These are phyloP conservation scores for Alternaria ventricosa DNA, from an alignment of 2,329 filamentous ascomycete species.

Conservation along the genomic window DNA sequence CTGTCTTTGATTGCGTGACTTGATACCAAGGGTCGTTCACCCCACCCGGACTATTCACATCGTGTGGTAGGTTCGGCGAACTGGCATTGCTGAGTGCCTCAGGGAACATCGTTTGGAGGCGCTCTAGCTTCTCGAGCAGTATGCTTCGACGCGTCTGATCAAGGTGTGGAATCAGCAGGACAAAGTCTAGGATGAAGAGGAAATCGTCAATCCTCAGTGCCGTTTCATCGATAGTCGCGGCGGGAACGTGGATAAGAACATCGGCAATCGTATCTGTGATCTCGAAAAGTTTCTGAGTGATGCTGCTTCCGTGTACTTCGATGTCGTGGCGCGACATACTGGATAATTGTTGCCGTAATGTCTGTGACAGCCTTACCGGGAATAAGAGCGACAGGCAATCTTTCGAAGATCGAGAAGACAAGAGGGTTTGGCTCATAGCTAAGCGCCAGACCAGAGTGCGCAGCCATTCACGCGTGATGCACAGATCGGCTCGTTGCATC, in stretches of 20 bases:
- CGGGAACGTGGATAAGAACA: constrained; percentile 61
- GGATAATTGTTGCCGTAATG: constrained; percentile 52
- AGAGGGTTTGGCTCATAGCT: constrained; percentile 56
- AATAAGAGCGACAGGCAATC: constrained; percentile 53
- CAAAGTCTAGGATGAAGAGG: constrained; percentile 59
- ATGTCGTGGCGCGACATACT: constrained; percentile 56
- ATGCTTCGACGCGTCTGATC: constrained; percentile 56
- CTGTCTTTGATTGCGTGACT: constrained; percentile 44
- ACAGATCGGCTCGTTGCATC: constrained; percentile 58
- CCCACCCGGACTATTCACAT: constrained; percentile 32
- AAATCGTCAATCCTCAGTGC: constrained; percentile 61
- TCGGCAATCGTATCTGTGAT: constrained; percentile 67
- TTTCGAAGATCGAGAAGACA: constrained; percentile 49
- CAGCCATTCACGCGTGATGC: constrained; percentile 59
- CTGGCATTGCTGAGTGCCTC: constrained; percentile 42
- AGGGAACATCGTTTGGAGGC: constrained; percentile 45
- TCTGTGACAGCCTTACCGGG: constrained; percentile 53
- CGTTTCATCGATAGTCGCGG: constrained; percentile 55
- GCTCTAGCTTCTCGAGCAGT: constrained; percentile 51
- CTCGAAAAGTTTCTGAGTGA: constrained; percentile 66
- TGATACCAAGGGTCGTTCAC: constrained; percentile 44
- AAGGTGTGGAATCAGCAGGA: constrained; percentile 58
- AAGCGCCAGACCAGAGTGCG: constrained; percentile 58
- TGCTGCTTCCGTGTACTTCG: constrained; percentile 62
- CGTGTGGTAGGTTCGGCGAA: constrained; percentile 40